phyloP scores from a whole-genome alignment of 768 basidiomycete species.

The Leccinum disarticulatum region DNA sequence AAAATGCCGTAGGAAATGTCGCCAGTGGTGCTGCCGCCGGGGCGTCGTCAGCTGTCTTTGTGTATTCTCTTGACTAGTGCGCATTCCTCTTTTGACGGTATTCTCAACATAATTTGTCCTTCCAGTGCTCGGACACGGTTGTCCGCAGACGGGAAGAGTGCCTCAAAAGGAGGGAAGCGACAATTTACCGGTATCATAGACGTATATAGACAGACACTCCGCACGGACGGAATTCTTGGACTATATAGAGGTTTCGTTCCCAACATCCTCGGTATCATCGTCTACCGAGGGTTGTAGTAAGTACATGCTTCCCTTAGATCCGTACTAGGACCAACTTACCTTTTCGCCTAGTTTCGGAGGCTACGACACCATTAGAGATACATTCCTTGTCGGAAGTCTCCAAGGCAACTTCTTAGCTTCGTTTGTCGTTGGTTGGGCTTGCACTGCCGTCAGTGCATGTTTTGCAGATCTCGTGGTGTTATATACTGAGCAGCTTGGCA shows the following conservation, averaged over 20 bases:
- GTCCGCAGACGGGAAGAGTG: constrained; percentile 40
- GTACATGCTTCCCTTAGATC: constrained; percentile 9
- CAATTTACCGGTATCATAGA: constrained; percentile 43
- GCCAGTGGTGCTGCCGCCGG: constrained; percentile 45
- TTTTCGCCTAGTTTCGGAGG: constrained; percentile 39
- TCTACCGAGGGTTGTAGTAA: constrained; percentile 46
- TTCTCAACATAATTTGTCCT: background rate
- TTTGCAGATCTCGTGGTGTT: background rate
- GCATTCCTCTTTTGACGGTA: background rate
- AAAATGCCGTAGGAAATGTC: constrained; percentile 34
- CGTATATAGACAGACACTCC: constrained; percentile 44
- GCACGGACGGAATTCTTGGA: constrained; percentile 40
- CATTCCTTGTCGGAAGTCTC: constrained; percentile 39
- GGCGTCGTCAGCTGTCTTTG: constrained; percentile 42
- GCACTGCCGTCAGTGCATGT: constrained; percentile 36
- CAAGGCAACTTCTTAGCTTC: constrained; percentile 41
- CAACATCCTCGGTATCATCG: constrained; percentile 41
- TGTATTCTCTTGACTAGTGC: constrained; percentile 47
- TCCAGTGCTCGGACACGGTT: constrained; percentile 42
- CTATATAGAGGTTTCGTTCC: constrained; percentile 45
- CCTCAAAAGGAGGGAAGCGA: constrained; percentile 37
- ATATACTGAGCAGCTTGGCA: constrained; percentile 11
- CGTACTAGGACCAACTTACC: background rate
- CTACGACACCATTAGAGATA: constrained; percentile 41
- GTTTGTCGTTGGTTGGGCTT: constrained; percentile 42